Evolutionary conservation across 2,329 filamentous ascomycete genomes (phyloP).

Genomic region (Epicoccum sorghinum): DNA sequence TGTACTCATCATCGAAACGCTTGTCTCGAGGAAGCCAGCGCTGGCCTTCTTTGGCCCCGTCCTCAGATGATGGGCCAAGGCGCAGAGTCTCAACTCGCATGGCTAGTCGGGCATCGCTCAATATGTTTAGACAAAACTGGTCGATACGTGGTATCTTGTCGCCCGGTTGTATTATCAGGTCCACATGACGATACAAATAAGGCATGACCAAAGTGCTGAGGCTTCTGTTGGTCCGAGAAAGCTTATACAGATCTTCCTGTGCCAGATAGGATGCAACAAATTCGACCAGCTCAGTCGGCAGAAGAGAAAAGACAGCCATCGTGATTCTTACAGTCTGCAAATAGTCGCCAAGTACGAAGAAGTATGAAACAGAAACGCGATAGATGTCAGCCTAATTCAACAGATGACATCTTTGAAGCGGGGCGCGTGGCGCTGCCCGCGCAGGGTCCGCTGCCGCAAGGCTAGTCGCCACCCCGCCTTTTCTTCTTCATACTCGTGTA

Average conservation of each 20-base stretch:
- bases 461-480: too few species aligned
- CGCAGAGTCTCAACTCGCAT: slow-evolving; percentile 27
- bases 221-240: slow-evolving; percentile 21
- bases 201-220: slow-evolving; percentile 22
- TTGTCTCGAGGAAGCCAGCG: slow-evolving; percentile 25
- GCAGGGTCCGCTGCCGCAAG: too few species aligned
- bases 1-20: slow-evolving; percentile 18
- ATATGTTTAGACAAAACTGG: slow-evolving; percentile 31
- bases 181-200: slow-evolving; percentile 32
- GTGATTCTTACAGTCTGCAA: neutral
- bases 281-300: slow-evolving; percentile 35
- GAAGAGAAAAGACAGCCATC: slow-evolving; percentile 29
- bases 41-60: slow-evolving; percentile 20
- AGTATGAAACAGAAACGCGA: neutral
- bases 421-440: neutral
- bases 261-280: slow-evolving; percentile 25
- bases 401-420: neutral
- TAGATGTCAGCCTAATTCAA: neutral
- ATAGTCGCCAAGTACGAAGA: neutral
- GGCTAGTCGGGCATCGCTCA: slow-evolving; percentile 22
- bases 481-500: too few species aligned
- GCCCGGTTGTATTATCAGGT: slow-evolving; percentile 26
- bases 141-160: slow-evolving; percentile 33
- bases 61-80: slow-evolving; percentile 24
- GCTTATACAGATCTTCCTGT: slow-evolving; percentile 25